These are phyloP conservation scores for Leishmania martiniquensis DNA, from an alignment of 208 protist genomes.

Conservation along the genomic window DNA sequence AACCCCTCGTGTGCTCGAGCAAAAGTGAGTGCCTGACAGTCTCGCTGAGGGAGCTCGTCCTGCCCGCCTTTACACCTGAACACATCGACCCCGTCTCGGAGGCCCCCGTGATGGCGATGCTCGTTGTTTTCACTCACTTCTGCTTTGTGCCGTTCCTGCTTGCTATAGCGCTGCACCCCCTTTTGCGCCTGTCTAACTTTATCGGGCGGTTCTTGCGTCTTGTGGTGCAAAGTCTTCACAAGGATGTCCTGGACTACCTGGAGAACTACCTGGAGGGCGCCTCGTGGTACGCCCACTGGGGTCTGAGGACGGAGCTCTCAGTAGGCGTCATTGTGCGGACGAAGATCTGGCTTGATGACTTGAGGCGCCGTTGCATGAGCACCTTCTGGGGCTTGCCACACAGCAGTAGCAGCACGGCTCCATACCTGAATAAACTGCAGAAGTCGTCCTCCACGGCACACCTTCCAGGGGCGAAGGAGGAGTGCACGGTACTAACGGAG, in stretches of 20 bases:
- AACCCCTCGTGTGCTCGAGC: constrained; percentile 39
- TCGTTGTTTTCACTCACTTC: constrained; percentile 65
- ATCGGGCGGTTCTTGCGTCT: constrained; percentile 77
- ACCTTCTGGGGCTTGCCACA: constrained; percentile 13
- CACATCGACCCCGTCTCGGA: constrained; percentile 47
- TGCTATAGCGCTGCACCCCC: constrained; percentile 58
- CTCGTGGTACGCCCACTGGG: constrained; percentile 69
- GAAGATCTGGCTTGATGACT: constrained; percentile 53
- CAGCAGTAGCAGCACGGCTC: constrained; percentile 13
- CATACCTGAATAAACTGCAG: constrained; percentile 32
- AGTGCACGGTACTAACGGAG: constrained; percentile 31
- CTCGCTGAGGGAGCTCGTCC: constrained; percentile 60
- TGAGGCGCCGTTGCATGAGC: constrained; percentile 29
- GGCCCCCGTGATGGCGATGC: constrained; percentile 49
- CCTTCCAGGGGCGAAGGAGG: constrained; percentile 6
- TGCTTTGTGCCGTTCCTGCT: constrained; percentile 66
- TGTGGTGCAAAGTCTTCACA: constrained; percentile 71
- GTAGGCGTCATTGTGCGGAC: constrained; percentile 46
- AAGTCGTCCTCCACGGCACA: constrained; percentile 34
- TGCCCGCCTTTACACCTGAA: constrained; percentile 57
- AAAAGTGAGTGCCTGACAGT: constrained; percentile 46
- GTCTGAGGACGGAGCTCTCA: constrained; percentile 42
- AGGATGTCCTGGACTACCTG: constrained; percentile 72
- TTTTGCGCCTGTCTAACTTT: constrained; percentile 74
- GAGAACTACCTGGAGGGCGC: constrained; percentile 76